These are phyloP conservation scores for Sordariomycetes sp. DNA, from an alignment of 2,329 filamentous ascomycete genomes.

Conservation along the genomic window DNA sequence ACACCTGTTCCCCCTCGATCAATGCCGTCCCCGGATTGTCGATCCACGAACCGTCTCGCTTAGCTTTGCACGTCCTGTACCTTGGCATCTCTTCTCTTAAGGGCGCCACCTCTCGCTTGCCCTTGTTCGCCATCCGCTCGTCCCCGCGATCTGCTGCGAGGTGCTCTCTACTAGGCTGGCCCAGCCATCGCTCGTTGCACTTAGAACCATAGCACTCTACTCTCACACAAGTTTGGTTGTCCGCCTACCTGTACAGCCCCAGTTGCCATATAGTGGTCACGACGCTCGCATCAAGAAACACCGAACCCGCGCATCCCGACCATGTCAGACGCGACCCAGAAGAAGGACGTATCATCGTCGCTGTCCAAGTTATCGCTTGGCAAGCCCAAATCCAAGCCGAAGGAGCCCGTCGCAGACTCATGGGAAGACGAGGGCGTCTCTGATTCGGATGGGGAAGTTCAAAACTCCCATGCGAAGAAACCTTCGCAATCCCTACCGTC, in stretches of 20 bases:
- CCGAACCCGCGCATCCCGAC: neutral
- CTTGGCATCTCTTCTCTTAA: neutral
- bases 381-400: constrained; percentile 5
- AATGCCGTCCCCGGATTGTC: neutral
- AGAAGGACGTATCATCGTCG: constrained; percentile 15
- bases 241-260: neutral
- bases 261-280: neutral
- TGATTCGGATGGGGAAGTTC: constrained; percentile 21
- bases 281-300: neutral
- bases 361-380: constrained; percentile 21
- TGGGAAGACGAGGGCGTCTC: constrained; percentile 49
- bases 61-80: neutral
- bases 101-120: neutral
- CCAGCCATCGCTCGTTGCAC: neutral
- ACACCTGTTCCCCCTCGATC: neutral
- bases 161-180: neutral
- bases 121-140: neutral
- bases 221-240: too few species aligned
- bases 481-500: constrained; percentile 19
- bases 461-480: neutral
- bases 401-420: constrained; percentile 26
- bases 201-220: neutral
- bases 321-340: neutral
- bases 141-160: neutral
- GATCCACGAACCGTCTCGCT: neutral